Evolutionary conservation across 164 flowering plant genomes (phyloP).

Genomic region (Paratinospora sagittata): DNA sequence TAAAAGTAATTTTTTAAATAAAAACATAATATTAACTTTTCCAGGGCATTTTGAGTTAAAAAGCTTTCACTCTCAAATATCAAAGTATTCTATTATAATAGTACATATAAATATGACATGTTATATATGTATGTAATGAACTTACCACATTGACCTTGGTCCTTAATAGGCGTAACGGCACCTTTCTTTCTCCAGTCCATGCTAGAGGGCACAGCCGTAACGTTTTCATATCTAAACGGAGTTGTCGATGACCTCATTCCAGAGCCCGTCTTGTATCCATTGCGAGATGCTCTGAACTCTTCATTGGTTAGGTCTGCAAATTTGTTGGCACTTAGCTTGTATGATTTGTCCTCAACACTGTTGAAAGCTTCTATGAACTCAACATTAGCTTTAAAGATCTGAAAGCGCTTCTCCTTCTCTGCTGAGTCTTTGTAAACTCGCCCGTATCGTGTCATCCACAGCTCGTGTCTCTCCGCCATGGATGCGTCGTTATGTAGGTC

Average conservation of each 20-base stretch:
- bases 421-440: constrained; percentile 24
- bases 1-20: too few relatives aligned
- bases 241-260: not conserved
- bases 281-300: constrained; percentile 25
- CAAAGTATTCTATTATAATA: too few relatives aligned
- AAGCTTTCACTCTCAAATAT: too few relatives aligned
- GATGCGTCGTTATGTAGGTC: constrained; percentile 15
- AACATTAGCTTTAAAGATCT: constrained; percentile 27
- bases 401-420: constrained; percentile 31
- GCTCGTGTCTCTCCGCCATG: constrained; percentile 26
- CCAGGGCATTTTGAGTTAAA: too few relatives aligned
- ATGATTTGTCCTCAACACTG: not conserved
- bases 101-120: too few relatives aligned
- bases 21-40: too few relatives aligned
- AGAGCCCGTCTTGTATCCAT: constrained; percentile 10
- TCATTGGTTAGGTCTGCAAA: constrained; percentile 37
- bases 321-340: constrained; percentile 25
- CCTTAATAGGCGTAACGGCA: constrained; percentile 21
- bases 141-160: constrained; percentile 26
- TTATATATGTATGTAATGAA: too few relatives aligned
- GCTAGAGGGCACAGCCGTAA: constrained; percentile 20
- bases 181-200: constrained; percentile 30
- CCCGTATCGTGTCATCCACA: constrained; percentile 37
- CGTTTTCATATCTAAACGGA: constrained; percentile 27
- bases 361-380: constrained; percentile 8